phyloP scores from a whole-genome alignment of 2,329 filamentous ascomycete genomes.

The Pseudopithomyces maydicus region DNA sequence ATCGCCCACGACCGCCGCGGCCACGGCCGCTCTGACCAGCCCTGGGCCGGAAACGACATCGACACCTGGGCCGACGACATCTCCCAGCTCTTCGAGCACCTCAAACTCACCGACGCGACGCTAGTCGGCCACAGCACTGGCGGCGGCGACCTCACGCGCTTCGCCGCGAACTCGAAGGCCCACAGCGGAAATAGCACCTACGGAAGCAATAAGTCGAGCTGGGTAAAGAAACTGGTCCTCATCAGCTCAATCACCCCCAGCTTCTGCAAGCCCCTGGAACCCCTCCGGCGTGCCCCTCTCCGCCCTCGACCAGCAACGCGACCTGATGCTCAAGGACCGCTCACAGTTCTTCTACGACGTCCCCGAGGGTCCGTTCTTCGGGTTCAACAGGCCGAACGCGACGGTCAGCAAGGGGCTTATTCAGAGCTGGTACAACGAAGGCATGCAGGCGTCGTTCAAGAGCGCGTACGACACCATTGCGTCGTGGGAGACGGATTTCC shows the following conservation, averaged over 20 bases:
- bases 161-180: conserved; percentile 30
- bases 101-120: conserved; percentile 36
- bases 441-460: conserved; percentile 10
- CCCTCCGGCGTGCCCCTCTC: conserved; percentile 1
- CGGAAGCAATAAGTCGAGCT: conserved; percentile 35
- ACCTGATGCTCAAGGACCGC: conserved; percentile 1
- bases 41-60: conserved; percentile 49
- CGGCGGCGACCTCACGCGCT: conserved; percentile 49
- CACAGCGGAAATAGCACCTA: not conserved
- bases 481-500: conserved; percentile 8
- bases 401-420: conserved; percentile 7
- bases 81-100: conserved; percentile 38
- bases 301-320: not conserved
- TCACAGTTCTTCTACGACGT: conserved; percentile 9
- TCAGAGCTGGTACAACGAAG: conserved; percentile 7
- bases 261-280: conserved; percentile 1
- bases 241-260: conserved; percentile 5
- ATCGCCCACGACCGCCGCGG: conserved; percentile 47
- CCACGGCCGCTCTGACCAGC: conserved; percentile 48
- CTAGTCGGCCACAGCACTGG: conserved; percentile 47
- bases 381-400: conserved; percentile 8
- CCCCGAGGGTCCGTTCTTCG: conserved; percentile 10
- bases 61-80: conserved; percentile 49
- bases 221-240: conserved; percentile 49
- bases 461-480: conserved; percentile 1